Evolutionary conservation across 495 filamentous ascomycete genomes (phyloP).

Genomic region (Penicillium maclennaniae): DNA sequence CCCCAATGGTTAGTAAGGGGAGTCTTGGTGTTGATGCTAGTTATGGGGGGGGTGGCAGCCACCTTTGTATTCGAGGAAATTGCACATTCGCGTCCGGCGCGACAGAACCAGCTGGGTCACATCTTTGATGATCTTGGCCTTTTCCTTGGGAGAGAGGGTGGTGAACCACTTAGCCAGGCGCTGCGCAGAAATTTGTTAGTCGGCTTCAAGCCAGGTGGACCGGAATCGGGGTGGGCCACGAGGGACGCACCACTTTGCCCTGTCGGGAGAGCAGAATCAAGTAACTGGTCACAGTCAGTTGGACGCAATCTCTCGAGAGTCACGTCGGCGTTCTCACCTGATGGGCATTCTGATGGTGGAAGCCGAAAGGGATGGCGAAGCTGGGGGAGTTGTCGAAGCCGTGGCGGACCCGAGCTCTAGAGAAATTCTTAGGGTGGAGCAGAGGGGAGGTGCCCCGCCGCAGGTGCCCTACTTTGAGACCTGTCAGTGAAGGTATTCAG

Average conservation of each 20-base stretch:
- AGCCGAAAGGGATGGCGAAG: constrained; percentile 20
- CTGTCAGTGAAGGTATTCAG: background rate
- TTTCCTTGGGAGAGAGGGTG: constrained; percentile 95
- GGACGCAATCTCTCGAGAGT: background rate
- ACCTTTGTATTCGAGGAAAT: constrained; percentile 99
- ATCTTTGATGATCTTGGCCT: constrained; percentile 99
- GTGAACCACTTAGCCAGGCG: constrained; percentile 99
- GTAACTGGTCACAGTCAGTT: constrained; percentile 63
- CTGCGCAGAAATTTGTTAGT: constrained; percentile 47
- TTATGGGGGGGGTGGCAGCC: constrained; percentile 10
- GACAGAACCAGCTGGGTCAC: constrained; percentile 97
- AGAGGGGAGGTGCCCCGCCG: constrained; percentile 29
- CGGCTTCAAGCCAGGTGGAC: constrained; percentile 24
- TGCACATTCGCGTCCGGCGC: constrained; percentile 96
- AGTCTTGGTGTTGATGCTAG: constrained; percentile 2
- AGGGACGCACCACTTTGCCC: constrained; percentile 86
- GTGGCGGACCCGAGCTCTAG: constrained; percentile 29
- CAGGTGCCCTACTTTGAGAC: constrained; percentile 22
- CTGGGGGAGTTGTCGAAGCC: constrained; percentile 12
- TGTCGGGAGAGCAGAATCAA: constrained; percentile 95
- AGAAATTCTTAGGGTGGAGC: constrained; percentile 40
- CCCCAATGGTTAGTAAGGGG: constrained; percentile 10
- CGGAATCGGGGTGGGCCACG: constrained; percentile 38
- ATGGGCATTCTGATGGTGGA: constrained; percentile 52
- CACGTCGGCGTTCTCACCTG: constrained; percentile 42